Conservation (phyloP, 495 filamentous ascomycete genomes). For the Xylaria grammica region DNA sequence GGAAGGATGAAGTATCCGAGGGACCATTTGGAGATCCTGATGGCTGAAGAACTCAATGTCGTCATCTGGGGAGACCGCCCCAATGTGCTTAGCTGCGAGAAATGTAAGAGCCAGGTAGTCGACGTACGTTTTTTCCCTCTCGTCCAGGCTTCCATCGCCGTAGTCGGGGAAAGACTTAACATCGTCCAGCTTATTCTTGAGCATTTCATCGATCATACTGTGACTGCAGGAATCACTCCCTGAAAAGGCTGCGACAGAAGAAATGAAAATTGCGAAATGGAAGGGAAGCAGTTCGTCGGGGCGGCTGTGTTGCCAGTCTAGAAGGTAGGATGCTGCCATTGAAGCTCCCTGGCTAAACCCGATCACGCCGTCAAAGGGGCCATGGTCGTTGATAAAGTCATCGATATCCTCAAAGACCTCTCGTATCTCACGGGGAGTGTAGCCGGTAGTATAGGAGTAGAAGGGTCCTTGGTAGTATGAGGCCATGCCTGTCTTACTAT, state of each 20-base stretch:
- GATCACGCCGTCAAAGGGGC: slow-evolving; percentile 45
- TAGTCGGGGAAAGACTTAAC: not conserved
- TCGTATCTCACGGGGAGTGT: slow-evolving; percentile 7
- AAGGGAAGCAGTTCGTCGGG: not conserved
- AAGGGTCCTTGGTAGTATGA: slow-evolving; percentile 5
- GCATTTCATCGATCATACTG: not conserved
- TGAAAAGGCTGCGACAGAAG: slow-evolving; percentile 4
- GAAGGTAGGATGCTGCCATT: slow-evolving; percentile 28
- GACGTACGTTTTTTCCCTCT: not conserved
- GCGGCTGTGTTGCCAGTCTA: slow-evolving; percentile 1
- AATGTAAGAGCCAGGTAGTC: slow-evolving; percentile 6
- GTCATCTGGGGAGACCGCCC: not conserved
- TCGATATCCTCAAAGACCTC: slow-evolving; percentile 20
- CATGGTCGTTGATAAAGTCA: slow-evolving; percentile 29
- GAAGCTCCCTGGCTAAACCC: slow-evolving; percentile 48
- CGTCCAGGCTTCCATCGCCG: not conserved
- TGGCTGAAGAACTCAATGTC: slow-evolving; percentile 3
- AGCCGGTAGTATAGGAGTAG: slow-evolving; percentile 10
- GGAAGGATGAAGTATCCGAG: not conserved
- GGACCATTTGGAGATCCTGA: not conserved
- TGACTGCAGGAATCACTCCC: not conserved
- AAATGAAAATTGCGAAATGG: not conserved
- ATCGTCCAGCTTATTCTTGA: slow-evolving; percentile 7
- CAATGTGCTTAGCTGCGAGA: not conserved
- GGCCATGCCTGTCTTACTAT: not conserved